Conservation (phyloP, 1,284 basidiomycete species). For the Volvariella volvacea region DNA sequence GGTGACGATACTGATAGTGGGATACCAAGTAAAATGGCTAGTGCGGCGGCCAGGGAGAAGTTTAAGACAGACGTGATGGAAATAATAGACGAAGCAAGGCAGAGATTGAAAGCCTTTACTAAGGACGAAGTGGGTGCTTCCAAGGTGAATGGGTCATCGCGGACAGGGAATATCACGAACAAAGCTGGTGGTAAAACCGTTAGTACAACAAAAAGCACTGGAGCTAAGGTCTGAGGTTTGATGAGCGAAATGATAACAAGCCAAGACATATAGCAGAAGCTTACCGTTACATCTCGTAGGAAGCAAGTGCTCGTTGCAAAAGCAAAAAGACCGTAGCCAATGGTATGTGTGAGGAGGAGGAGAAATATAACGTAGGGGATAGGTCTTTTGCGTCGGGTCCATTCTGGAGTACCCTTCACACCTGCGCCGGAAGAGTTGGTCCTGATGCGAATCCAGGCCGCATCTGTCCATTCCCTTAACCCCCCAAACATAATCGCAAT, state of each 20-base stretch:
- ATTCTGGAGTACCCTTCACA: conserved; percentile 20
- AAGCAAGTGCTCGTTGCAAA: conserved; percentile 37
- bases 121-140: conserved; percentile 6
- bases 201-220: conserved; percentile 22
- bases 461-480: conserved; percentile 62
- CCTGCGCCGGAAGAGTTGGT: conserved; percentile 12
- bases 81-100: conserved; percentile 76
- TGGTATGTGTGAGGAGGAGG: conserved; percentile 46
- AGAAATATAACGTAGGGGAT: conserved; percentile 46
- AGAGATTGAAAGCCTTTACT: conserved; percentile 67
- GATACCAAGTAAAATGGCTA: conserved; percentile 57
- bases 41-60: conserved; percentile 74
- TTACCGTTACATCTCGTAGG: conserved; percentile 19
- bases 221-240: conserved; percentile 16
- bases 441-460: conserved; percentile 48
- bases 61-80: conserved; percentile 84
- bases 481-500: conserved; percentile 80
- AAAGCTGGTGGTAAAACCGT: conserved; percentile 20
- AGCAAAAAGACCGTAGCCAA: conserved; percentile 44
- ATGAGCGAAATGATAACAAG: conserved; percentile 4
- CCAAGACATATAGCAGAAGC: conserved; percentile 22
- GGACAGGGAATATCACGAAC: conserved; percentile 10
- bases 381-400: conserved; percentile 30
- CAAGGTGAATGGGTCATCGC: not conserved
- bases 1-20: conserved; percentile 48